phyloP scores from a whole-genome alignment of 2,329 filamentous ascomycete genomes.

The Colletotrichum salicis region DNA sequence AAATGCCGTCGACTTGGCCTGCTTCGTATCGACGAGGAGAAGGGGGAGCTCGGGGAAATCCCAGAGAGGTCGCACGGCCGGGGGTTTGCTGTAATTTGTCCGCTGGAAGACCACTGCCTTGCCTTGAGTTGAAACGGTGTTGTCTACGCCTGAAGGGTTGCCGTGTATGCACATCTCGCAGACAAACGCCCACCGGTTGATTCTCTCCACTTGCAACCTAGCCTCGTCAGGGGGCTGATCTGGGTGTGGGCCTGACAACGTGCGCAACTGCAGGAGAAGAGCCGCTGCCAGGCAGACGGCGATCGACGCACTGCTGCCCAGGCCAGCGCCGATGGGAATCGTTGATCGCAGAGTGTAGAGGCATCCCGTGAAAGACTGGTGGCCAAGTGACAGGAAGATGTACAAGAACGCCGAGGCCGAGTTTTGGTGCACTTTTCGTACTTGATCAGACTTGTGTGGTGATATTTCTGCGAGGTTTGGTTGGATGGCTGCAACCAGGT shows the following conservation, averaged over 20 bases:
- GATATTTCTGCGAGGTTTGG: constrained; percentile 82
- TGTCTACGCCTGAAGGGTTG: constrained; percentile 96
- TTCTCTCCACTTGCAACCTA: constrained; percentile 89
- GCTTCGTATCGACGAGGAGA: constrained; percentile 87
- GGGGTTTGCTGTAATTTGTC: constrained; percentile 80
- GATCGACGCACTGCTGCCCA: constrained; percentile 95
- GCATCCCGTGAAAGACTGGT: constrained; percentile 80
- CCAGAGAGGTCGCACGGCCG: constrained; percentile 79
- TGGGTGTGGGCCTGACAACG: constrained; percentile 88
- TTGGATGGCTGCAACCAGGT: constrained; percentile 82
- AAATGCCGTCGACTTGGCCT: constrained; percentile 83
- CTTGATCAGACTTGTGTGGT: constrained; percentile 69
- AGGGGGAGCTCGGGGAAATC: constrained; percentile 93
- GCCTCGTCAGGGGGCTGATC: constrained; percentile 91
- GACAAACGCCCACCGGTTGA: constrained; percentile 98
- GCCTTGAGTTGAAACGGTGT: constrained; percentile 92
- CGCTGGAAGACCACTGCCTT: constrained; percentile 94
- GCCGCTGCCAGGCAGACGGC: constrained; percentile 88
- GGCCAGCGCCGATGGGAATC: constrained; percentile 89
- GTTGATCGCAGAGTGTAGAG: constrained; percentile 93
- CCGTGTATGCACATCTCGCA: constrained; percentile 97
- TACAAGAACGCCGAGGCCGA: constrained; percentile 91
- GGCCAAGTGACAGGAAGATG: constrained; percentile 88
- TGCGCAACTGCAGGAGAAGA: constrained; percentile 86
- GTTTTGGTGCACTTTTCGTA: constrained; percentile 84